These are phyloP conservation scores for Phytophthora colocasiae DNA, from an alignment of 352 stramenopile species.

Conservation along the genomic window DNA sequence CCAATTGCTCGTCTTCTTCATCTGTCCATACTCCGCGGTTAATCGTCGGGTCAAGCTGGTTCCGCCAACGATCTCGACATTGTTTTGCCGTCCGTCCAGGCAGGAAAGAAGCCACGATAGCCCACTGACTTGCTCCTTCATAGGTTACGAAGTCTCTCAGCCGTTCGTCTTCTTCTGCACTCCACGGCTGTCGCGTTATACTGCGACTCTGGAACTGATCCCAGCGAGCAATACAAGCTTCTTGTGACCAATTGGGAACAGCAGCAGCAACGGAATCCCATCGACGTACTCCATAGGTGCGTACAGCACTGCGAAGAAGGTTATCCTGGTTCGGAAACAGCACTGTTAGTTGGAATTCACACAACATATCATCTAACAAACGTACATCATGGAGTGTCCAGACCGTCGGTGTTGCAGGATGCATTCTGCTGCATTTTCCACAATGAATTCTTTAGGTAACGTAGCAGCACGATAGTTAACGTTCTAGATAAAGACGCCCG, in stretches of 20 bases:
- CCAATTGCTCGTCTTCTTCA: constrained; percentile 46
- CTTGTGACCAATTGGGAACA: constrained; percentile 14
- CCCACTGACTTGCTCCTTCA: constrained; percentile 61
- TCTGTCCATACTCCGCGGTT: constrained; percentile 43
- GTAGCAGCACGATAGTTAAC: background rate
- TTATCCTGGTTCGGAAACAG: constrained; percentile 13
- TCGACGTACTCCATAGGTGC: constrained; percentile 21
- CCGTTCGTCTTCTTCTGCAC: constrained; percentile 47
- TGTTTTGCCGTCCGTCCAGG: constrained; percentile 72
- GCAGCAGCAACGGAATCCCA: constrained; percentile 24
- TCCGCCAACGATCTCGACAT: constrained; percentile 64
- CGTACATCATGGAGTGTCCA: constrained; percentile 27
- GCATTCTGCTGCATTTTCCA: background rate
- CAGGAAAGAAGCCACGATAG: constrained; percentile 65
- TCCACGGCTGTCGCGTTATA: constrained; percentile 50
- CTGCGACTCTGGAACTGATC: constrained; percentile 47
- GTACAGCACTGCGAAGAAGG: constrained; percentile 23
- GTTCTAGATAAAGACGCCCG: too few relatives aligned
- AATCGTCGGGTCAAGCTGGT: constrained; percentile 52
- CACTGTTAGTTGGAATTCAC: background rate
- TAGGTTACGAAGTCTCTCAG: constrained; percentile 45
- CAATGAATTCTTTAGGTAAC: background rate
- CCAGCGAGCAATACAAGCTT: constrained; percentile 45
- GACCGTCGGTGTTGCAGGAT: background rate
- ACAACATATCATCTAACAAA: background rate